These are phyloP conservation scores for Purshia tridentata DNA, from an alignment of 306 rosid genomes.

Conservation along the genomic window DNA sequence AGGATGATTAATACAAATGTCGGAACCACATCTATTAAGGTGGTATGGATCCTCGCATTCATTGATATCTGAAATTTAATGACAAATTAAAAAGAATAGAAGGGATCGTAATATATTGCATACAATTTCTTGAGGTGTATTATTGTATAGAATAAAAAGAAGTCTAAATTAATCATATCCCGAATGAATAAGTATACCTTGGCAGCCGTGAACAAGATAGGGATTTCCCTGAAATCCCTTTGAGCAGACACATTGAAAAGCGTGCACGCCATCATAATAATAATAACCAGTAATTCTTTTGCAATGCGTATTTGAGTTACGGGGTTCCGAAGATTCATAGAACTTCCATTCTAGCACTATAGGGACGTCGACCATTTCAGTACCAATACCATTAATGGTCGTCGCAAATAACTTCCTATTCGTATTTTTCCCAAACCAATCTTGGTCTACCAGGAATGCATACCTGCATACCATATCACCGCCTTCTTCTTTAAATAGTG, in stretches of 20 bases:
- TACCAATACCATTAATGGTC: too few species aligned
- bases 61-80: not conserved
- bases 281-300: too few species aligned
- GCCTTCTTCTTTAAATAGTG: not conserved
- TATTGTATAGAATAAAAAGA: too few species aligned
- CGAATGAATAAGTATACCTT: not conserved
- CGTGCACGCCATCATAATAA: too few species aligned
- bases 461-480: not conserved
- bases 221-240: constrained; percentile 16
- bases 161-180: too few species aligned
- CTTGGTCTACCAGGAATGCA: constrained; percentile 8
- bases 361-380: not conserved
- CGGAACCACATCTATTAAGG: not conserved
- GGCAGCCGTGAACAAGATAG: constrained; percentile 2
- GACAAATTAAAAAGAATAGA: not conserved
- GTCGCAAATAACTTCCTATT: too few species aligned
- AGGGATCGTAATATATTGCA: not conserved
- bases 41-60: constrained; percentile 4
- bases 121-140: too few species aligned
- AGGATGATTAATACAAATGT: not conserved
- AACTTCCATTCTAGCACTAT: not conserved
- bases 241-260: not conserved
- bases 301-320: not conserved
- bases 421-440: not conserved
- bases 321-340: too few species aligned